These are phyloP conservation scores for Leishmania turanica DNA, from an alignment of 208 protist species.

Conservation along the genomic window DNA sequence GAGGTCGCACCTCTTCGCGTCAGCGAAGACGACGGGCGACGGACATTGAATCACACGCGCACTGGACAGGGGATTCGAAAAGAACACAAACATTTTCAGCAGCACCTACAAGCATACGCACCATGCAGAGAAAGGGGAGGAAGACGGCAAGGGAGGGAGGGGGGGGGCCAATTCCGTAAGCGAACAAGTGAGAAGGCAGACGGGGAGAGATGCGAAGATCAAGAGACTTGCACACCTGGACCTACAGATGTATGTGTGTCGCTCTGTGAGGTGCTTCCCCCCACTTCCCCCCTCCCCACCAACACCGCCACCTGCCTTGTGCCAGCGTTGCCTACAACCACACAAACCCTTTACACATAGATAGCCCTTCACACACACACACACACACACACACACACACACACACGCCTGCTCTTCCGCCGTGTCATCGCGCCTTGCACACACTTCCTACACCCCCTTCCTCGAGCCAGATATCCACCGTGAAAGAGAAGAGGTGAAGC, in stretches of 20 bases:
- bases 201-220: neutral
- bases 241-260: neutral
- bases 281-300: neutral
- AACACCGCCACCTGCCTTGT: neutral
- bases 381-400: no score
- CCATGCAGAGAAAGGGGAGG: neutral
- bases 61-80: conserved; percentile 5
- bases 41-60: neutral
- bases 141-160: neutral
- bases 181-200: neutral
- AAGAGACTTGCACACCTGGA: neutral
- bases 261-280: no score
- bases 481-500: neutral
- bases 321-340: neutral
- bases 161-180: neutral
- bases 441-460: neutral
- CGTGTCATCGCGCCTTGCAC: neutral
- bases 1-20: neutral
- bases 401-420: neutral
- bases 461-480: neutral
- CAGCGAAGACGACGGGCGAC: conserved; percentile 6
- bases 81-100: neutral
- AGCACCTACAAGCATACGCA: neutral
- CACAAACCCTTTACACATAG: neutral
- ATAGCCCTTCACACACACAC: neutral